Evolutionary conservation across 2,329 filamentous ascomycete species (phyloP).

Genomic region (Penicillium paneum): DNA sequence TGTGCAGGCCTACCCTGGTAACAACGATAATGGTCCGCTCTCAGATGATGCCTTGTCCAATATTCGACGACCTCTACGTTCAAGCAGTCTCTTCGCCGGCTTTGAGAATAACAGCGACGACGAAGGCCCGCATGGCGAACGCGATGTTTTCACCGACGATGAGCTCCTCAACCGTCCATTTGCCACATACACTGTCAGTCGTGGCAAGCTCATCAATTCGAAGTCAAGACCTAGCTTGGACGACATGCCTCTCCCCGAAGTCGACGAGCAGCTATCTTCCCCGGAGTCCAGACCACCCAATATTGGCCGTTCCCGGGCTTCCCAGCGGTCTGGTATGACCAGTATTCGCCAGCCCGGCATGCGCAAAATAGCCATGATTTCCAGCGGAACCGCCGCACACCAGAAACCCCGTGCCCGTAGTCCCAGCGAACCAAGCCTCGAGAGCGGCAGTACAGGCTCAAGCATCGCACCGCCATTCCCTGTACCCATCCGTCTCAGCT

Average conservation of each 20-base stretch:
- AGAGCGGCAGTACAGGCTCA: constrained; percentile 38
- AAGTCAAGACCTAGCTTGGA: constrained; percentile 32
- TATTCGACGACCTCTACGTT: constrained; percentile 67
- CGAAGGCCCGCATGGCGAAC: constrained; percentile 25
- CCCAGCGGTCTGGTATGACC: constrained; percentile 39
- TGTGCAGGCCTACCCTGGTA: constrained; percentile 69
- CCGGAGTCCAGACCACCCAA: constrained; percentile 29
- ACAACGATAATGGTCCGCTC: constrained; percentile 75
- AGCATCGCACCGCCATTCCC: constrained; percentile 72
- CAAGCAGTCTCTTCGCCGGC: constrained; percentile 82
- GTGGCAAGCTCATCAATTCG: constrained; percentile 43
- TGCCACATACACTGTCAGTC: constrained; percentile 42
- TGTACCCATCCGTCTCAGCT: constrained; percentile 85
- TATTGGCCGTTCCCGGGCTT: constrained; percentile 15
- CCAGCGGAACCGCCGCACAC: constrained; percentile 71
- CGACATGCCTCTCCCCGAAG: constrained; percentile 34
- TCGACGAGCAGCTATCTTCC: constrained; percentile 38
- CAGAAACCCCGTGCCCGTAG: constrained; percentile 58
- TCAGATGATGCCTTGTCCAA: constrained; percentile 57
- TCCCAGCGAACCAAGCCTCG: constrained; percentile 45
- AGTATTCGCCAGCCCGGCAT: constrained; percentile 58
- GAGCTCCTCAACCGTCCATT: constrained; percentile 46
- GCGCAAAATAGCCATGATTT: constrained; percentile 75
- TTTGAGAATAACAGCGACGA: constrained; percentile 68
- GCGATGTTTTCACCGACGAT: constrained; percentile 44